Percentiles rank a stretch among this genome's conserved stretches.
Conservation (phyloP, 2,329 filamentous ascomycete species). For the Macroventuria anomochaeta region DNA sequence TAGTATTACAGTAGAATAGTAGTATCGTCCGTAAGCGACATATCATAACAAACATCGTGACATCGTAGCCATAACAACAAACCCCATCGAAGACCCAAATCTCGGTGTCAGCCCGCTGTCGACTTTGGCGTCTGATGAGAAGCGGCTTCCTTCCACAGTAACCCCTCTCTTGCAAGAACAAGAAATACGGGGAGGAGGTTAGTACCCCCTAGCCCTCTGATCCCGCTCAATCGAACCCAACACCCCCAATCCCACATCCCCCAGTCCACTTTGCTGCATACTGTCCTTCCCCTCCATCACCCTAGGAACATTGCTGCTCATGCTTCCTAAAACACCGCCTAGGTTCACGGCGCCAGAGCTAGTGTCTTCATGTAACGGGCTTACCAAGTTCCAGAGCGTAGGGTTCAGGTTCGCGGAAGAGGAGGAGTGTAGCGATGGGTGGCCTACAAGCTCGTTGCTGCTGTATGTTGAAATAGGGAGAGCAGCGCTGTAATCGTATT, state of each 20-base stretch:
- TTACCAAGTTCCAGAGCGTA: slow-evolving; percentile 37
- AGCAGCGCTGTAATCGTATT: slow-evolving; percentile 31
- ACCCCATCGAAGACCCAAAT: too few species aligned
- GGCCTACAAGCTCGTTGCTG: not conserved
- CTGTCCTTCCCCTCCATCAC: slow-evolving; percentile 14
- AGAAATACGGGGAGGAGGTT: too few species aligned
- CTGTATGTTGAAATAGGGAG: not conserved
- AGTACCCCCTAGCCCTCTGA: slow-evolving; percentile 24
- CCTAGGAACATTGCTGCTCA: slow-evolving; percentile 11
- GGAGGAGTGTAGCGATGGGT: not conserved
- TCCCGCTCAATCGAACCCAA: slow-evolving; percentile 34
- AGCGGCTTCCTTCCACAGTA: too few species aligned
- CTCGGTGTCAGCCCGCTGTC: too few species aligned
- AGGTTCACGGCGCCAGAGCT: not conserved
- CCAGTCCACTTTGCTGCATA: slow-evolving; percentile 8
- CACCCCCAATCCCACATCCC: slow-evolving; percentile 18
- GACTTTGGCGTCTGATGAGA: too few species aligned
- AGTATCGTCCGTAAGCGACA: slow-evolving; percentile 7
- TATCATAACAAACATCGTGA: slow-evolving; percentile 8
- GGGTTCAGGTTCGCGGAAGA: slow-evolving; percentile 12
- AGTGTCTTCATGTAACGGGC: slow-evolving; percentile 34
- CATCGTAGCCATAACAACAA: slow-evolving; percentile 1
- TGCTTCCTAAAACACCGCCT: not conserved
- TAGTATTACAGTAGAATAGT: slow-evolving; percentile 16
- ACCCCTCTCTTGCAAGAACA: too few species aligned